Evolutionary conservation across 164 flowering plant species (phyloP).

Genomic region (Litsea cubeba): DNA sequence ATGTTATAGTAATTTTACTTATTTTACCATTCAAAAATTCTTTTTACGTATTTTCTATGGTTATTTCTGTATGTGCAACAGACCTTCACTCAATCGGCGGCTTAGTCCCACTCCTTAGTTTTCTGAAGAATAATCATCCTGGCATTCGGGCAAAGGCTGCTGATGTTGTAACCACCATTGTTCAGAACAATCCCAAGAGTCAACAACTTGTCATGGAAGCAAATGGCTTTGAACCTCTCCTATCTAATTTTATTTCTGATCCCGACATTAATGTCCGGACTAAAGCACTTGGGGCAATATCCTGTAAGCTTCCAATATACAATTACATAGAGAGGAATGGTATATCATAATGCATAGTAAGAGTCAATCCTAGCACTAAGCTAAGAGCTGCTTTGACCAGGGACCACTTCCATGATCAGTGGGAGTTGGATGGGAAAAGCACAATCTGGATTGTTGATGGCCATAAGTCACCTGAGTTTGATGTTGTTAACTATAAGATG

Average conservation of each 20-base stretch:
- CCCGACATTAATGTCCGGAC: slow-evolving; percentile 70
- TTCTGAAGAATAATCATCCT: slow-evolving; percentile 69
- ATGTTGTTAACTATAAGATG: too few relatives aligned
- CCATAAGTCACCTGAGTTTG: too few relatives aligned
- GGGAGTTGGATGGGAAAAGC: too few relatives aligned
- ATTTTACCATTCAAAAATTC: too few relatives aligned
- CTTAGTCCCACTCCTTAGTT: slow-evolving; percentile 66
- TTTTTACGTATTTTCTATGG: neutral
- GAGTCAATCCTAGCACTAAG: too few relatives aligned
- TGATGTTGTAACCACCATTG: slow-evolving; percentile 87
- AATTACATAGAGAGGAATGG: too few relatives aligned
- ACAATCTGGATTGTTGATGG: too few relatives aligned
- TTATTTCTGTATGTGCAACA: slow-evolving; percentile 14
- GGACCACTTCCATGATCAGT: too few relatives aligned
- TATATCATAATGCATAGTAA: too few relatives aligned
- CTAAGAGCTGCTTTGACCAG: too few relatives aligned
- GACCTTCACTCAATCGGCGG: slow-evolving; percentile 94
- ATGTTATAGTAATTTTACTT: too few relatives aligned
- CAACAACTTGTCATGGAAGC: slow-evolving; percentile 97
- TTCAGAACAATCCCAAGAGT: slow-evolving; percentile 88
- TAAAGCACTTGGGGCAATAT: slow-evolving; percentile 92
- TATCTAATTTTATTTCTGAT: slow-evolving; percentile 74
- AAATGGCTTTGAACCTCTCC: slow-evolving; percentile 77
- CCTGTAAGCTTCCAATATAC: slow-evolving; percentile 50
- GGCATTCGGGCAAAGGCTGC: slow-evolving; percentile 88